Base-by-base conservation (phyloP, 202 grass and related monocot genomes). In the Schoenoplectus tabernaemontani region DNA sequence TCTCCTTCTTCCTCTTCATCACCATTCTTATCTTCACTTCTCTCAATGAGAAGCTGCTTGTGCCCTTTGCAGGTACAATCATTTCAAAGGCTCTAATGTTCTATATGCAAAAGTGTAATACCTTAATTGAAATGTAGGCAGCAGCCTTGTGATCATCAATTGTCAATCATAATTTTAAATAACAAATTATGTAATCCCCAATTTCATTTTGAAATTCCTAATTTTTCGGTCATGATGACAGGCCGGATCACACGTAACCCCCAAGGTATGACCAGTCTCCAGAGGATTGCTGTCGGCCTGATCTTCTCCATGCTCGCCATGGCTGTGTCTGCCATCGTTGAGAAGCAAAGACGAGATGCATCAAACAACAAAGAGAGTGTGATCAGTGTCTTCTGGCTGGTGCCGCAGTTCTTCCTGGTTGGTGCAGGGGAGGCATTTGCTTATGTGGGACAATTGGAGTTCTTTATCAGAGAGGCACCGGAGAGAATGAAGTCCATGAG, bases 401-500 rank as follows among this genome's bases (percentile, higher is more conserved):
- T 97, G 76, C 94, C 91, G 6, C 94, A 97, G 84, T 97, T 86
- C 85, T 92, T 93, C 87, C 71, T 97, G 0, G 94, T 97, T 0
- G 94, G 94, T 20, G 91, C 91, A 30, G 91, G 94, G 19, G 94
- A 97, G 87, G 94, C 89, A 3, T 97, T 97, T 70, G 91, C 91
- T 6, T 97, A 97, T 78, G 89, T 97, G 42, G 94, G 94, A 5
- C 94, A 97, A 86, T 88, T 97, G 0, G 94, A 97, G 80, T 97
- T 97, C 89, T 97, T 97, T 83, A 97, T 97, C 73, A 87, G 87
- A 7, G 91, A 97, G 82, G 94, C 86, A 6, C 94, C 94, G 0
- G 94, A 93, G 81, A 16, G 87, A 63, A 97, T 97, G 91, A 97
- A 97, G 80, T 97, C 94, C 33, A 93, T 97, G 94, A 97, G 94